Evolutionary conservation across 1,284 basidiomycete genomes (phyloP), one percentile per base, ranked within the genome.

Genomic region (Cryptococcus sp.): DNA sequence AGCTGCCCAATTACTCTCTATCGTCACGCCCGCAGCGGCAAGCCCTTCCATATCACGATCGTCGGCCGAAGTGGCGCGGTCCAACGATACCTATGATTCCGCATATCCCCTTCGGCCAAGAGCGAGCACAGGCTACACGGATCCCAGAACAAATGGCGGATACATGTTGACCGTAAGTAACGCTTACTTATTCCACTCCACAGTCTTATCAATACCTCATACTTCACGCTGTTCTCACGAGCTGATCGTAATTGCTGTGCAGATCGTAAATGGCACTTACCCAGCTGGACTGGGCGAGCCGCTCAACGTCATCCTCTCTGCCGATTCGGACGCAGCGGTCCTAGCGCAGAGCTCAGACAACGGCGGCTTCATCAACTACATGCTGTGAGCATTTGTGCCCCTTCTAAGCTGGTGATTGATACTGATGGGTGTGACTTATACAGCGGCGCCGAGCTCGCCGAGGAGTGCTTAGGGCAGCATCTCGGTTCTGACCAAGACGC

Each of bases 251-350:
- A 49, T 35, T 35, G 31, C 31, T 19, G 15, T 11, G 8, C 63
- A 87, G 85, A 71, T 81, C 72, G 83, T 88, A 23, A 80, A 84
- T 54, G 72, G 80, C 39, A 88, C 91, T 19, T 87, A 82, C 68
- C 89, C 91, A 16, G 71, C 80, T 51, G 90, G 91, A 8, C 84
- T 90, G 54, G 90, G 91, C 44, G 94, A 97, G 79, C 94, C 93
- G 3, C 79, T 97, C 57, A 97, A 98, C 67, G 83, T 85, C 56
- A 91, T 97, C 71, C 80, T 97, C 35, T 88, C 89, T n/a, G 88
- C 84, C 23, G 82, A 87, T 47, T 95, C 92, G 1, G 90, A 93
- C 68, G 65, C 81, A 1, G 81, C 78, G 3, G 87, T 96, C 1
- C 82, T 96, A 45, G 83, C 85, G 16, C 85, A 89, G 67, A 78